Evolutionary conservation across 2,329 filamentous ascomycete species (phyloP), one percentile per base, ranked within the genome.

Genomic region (Pestalotiopsis sp.): DNA sequence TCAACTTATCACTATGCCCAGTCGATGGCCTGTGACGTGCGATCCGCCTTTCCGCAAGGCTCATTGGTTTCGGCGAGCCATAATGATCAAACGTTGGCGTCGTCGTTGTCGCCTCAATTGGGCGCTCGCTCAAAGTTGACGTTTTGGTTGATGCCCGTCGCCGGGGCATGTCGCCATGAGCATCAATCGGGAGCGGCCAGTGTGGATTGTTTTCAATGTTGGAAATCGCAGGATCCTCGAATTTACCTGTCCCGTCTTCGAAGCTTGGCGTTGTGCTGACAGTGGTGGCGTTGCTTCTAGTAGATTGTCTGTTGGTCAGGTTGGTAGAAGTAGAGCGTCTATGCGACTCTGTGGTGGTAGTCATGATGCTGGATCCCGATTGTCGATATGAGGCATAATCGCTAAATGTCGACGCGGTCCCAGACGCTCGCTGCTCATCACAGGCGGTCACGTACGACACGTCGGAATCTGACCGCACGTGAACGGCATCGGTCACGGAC

Each of bases 11-110:
- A 36, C 69, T 74, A 67, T 73, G 73, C 52, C 73, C 73, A 38
- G 68, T 70, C 13, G 74, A 72, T 57, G 71, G 74, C 17, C 71
- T 71, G 60, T 72, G 73, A 20, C 74, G 71, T 36, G 71, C 74
- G 41, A 72, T 69, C 31, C 75, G 71, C 45, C 72, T 70, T 63
- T 74, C 73, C 4, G 71, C 25, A 17, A 76, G 73, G 41, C 69
- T 73, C 66, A 63, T 31, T n/a, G 55, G 36, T 45, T 66, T 57
- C 57, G 25, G n/a, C 20, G 59, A 20, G 20, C 27, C 59, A 39
- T 17, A 11, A 17, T n/a, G 7, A 17, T 36, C 31, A 39, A 27
- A 14, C n/a, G 14, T 39, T 12, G 59, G 31, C 25, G 25, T 20
- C 5, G 17, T 36, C 4, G 20, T 23, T 2, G 55, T 4, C 55